phyloP scores from a whole-genome alignment of 768 basidiomycete genomes.

The Lyophyllum decastes region DNA sequence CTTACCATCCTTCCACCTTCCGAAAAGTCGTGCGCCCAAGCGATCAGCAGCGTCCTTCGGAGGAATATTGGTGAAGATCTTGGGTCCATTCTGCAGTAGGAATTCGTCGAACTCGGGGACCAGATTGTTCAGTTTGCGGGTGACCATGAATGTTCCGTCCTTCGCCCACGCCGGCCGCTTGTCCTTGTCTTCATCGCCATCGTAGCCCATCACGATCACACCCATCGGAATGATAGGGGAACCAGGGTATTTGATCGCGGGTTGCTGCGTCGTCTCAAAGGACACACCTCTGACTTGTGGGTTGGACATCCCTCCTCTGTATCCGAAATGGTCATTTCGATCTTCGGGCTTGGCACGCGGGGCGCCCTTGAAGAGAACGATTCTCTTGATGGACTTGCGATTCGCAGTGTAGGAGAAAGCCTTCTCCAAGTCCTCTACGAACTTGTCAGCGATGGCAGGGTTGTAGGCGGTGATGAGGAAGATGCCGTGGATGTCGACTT shows the following conservation, averaged over 20 bases:
- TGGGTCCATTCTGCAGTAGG: constrained; percentile 4
- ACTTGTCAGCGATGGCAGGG: background rate
- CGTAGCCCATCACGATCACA: constrained; percentile 15
- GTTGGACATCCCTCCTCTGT: constrained; percentile 14
- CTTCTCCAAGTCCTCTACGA: constrained; percentile 4
- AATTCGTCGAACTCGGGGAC: constrained; percentile 18
- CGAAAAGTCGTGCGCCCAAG: constrained; percentile 21
- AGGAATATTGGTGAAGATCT: constrained; percentile 4
- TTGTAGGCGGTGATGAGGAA: constrained; percentile 13
- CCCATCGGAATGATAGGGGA: constrained; percentile 11
- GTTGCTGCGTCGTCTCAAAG: background rate
- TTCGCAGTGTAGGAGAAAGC: constrained; percentile 1
- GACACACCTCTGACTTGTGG: constrained; percentile 12
- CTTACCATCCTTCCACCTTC: constrained; percentile 19
- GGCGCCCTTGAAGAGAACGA: constrained; percentile 5
- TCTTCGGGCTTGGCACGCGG: constrained; percentile 2
- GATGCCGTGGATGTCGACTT: constrained; percentile 13
- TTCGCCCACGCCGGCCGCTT: constrained; percentile 13
- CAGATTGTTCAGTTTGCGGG: constrained; percentile 12
- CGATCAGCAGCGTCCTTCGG: constrained; percentile 7
- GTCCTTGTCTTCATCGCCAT: constrained; percentile 14
- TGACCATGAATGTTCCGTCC: constrained; percentile 16
- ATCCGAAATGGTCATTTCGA: constrained; percentile 16
- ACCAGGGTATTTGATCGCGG: constrained; percentile 9
- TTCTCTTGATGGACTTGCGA: constrained; percentile 7